Percentiles rank a stretch among this genome's conserved stretches.
phyloP scores from a whole-genome alignment of 2,329 filamentous ascomycete species.

The Fusarium palustre region DNA sequence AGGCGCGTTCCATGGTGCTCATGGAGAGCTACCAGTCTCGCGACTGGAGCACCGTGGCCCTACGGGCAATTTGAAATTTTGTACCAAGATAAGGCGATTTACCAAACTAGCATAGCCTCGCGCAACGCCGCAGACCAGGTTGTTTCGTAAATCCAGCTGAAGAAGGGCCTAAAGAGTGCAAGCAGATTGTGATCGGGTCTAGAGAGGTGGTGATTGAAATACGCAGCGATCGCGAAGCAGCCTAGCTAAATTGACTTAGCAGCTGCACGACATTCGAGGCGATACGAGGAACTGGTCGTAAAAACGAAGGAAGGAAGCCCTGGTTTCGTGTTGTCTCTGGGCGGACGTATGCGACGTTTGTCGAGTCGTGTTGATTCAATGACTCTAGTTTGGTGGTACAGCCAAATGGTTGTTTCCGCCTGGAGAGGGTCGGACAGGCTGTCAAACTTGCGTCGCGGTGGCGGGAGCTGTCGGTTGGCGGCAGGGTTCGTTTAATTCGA shows the following conservation, averaged over 20 bases:
- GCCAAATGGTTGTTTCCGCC: constrained; percentile 30
- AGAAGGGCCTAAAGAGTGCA: neutral
- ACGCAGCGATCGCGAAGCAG: constrained; percentile 26
- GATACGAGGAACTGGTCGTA: neutral
- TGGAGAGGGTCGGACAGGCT: constrained; percentile 38
- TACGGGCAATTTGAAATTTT: constrained; percentile 47
- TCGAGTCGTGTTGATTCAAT: constrained; percentile 26
- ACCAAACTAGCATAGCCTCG: constrained; percentile 23
- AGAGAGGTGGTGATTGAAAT: constrained; percentile 12
- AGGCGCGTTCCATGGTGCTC: constrained; percentile 68
- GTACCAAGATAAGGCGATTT: constrained; percentile 38
- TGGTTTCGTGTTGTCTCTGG: constrained; percentile 1
- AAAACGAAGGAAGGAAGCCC: neutral
- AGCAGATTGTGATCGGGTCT: constrained; percentile 1
- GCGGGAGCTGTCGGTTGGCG: constrained; percentile 35
- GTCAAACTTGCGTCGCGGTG: constrained; percentile 36
- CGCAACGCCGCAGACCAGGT: constrained; percentile 34
- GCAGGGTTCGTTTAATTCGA: constrained; percentile 38
- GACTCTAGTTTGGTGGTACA: constrained; percentile 31
- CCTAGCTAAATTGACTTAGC: constrained; percentile 27
- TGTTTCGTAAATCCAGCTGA: constrained; percentile 11
- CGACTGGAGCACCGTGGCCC: constrained; percentile 70
- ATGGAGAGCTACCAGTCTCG: constrained; percentile 69
- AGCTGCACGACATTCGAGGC: constrained; percentile 35
- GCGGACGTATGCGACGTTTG: constrained; percentile 20